Conservation (phyloP, 805 yeast genomes). For the Saccharomycopsis schoenii region DNA sequence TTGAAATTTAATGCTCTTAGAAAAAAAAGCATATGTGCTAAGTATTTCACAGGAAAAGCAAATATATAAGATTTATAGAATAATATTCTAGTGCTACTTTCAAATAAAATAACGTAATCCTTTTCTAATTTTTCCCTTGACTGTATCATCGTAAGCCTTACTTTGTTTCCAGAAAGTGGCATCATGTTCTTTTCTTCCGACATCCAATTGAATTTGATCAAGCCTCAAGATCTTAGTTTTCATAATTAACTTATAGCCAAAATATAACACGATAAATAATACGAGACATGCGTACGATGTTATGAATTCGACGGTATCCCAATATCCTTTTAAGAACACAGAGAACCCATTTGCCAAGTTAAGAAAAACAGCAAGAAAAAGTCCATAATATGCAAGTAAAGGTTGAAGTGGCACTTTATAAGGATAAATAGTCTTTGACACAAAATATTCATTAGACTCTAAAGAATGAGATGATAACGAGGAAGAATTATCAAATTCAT, state of each 20-base stretch:
- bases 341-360: constrained; percentile 52
- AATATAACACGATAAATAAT: constrained; percentile 40
- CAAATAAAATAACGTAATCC: neutral
- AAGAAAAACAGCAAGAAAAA: constrained; percentile 41
- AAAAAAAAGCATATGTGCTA: too few relatives aligned
- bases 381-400: constrained; percentile 52
- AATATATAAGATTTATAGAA: too few relatives aligned
- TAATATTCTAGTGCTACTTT: neutral
- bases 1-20: too few relatives aligned
- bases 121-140: constrained; percentile 22
- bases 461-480: neutral
- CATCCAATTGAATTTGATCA: constrained; percentile 70
- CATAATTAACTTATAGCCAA: constrained; percentile 46
- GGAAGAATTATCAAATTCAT: neutral
- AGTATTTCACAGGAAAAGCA: too few relatives aligned
- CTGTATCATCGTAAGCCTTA: constrained; percentile 28
- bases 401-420: constrained; percentile 66
- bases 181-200: constrained; percentile 79
- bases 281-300: constrained; percentile 56
- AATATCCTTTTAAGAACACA: constrained; percentile 44
- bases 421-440: constrained; percentile 37
- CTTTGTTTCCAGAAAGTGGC: constrained; percentile 76
- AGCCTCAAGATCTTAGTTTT: constrained; percentile 58
- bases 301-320: constrained; percentile 55
- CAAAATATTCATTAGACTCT: constrained; percentile 27